Conservation (phyloP, 441 rosid species). For the Populus tomentosa region DNA sequence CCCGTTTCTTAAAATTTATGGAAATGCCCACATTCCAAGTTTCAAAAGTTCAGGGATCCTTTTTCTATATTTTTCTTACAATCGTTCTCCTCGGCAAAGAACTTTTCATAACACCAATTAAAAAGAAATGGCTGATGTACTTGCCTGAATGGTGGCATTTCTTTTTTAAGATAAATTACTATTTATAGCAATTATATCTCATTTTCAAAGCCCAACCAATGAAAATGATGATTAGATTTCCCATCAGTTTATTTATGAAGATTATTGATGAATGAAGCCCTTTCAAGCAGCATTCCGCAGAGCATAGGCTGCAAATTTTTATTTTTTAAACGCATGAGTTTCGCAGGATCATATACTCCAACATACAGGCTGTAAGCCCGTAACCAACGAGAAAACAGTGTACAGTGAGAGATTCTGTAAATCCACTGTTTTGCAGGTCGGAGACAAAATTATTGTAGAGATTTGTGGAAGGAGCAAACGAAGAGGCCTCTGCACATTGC, state of each 20-base stretch:
- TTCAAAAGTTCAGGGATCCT: background rate
- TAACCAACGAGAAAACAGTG: background rate
- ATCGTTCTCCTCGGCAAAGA: conserved; percentile 4
- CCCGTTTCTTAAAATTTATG: too few relatives aligned
- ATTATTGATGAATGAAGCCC: conserved; percentile 24
- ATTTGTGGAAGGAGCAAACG: background rate
- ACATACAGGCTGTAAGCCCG: background rate
- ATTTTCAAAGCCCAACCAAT: conserved; percentile 40
- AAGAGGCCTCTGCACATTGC: background rate
- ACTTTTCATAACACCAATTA: conserved; percentile 20
- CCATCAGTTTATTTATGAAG: conserved; percentile 16
- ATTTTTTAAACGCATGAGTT: too few relatives aligned
- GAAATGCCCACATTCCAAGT: background rate
- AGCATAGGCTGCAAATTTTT: too few relatives aligned
- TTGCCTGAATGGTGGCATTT: conserved; percentile 18
- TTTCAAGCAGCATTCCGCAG: conserved; percentile 13
- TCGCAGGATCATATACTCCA: background rate
- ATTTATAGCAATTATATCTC: conserved; percentile 33
- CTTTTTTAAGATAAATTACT: conserved; percentile 8
- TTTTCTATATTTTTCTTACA: background rate
- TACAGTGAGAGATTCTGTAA: background rate
- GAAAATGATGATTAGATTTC: conserved; percentile 37
- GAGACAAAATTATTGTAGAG: background rate
- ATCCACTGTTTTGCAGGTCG: too few relatives aligned
- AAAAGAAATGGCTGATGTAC: conserved; percentile 16